These are phyloP conservation scores for Leccinum arenicola DNA, from an alignment of 768 basidiomycete species.

Conservation along the genomic window DNA sequence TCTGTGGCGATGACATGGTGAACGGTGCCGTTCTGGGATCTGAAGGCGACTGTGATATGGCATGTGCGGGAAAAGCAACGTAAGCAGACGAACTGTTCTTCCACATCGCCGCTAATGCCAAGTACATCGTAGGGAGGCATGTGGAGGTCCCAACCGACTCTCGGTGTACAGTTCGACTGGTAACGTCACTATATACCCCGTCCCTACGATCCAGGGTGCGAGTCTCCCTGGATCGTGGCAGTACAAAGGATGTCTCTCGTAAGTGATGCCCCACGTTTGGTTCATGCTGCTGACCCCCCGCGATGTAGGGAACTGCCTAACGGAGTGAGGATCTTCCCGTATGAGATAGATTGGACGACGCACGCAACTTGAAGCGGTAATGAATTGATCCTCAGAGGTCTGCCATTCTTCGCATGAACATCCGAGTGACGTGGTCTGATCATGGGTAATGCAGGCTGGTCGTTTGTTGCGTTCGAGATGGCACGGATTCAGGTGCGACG, in stretches of 20 bases:
- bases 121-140: slow-evolving; percentile 48
- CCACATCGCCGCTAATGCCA: not conserved
- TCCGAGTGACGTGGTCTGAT: too few species aligned
- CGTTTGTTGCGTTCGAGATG: too few species aligned
- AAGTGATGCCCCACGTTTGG: slow-evolving; percentile 17
- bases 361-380: too few species aligned
- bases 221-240: slow-evolving; percentile 62
- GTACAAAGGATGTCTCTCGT: slow-evolving; percentile 70
- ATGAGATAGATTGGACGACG: slow-evolving; percentile 53
- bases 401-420: too few species aligned
- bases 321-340: slow-evolving; percentile 51
- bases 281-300: not conserved
- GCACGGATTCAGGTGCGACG: too few species aligned
- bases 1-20: slow-evolving; percentile 67
- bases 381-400: too few species aligned
- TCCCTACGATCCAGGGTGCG: slow-evolving; percentile 54
- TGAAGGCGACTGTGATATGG: slow-evolving; percentile 64
- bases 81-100: slow-evolving; percentile 30
- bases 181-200: slow-evolving; percentile 51
- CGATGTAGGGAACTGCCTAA: slow-evolving; percentile 44
- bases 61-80: slow-evolving; percentile 67
- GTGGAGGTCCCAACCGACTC: slow-evolving; percentile 70
- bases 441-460: too few species aligned
- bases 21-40: slow-evolving; percentile 53
- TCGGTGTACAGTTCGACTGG: slow-evolving; percentile 61